Base-by-base conservation (phyloP, 352 stramenopile species). In the Phytophthora tentaculata region DNA sequence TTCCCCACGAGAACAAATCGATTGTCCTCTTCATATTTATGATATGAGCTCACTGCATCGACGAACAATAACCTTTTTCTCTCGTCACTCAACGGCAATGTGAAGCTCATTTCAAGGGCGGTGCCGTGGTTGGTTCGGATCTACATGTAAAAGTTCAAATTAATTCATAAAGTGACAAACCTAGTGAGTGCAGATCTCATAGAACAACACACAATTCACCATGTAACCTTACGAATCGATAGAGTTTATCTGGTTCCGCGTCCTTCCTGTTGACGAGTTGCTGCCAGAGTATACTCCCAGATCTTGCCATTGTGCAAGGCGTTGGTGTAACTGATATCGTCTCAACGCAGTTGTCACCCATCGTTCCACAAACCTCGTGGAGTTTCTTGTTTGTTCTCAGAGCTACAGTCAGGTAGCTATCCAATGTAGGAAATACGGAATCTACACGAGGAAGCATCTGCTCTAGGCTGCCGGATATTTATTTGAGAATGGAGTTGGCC, bases 281-380 rank as follows among this genome's bases (percentile, higher is more conserved):
- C 10, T 68, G 28, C 61, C 61, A 68, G 3, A 68, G 43, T n/a
- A 43, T 22, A 16, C 7, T 37, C 23, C 61, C 39, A 16, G 61
- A 50, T 51, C 41, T 29, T 14, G 26, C 28, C 32, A 45, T 44
- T 20, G 52, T 52, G 14, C 51, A 62, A 35, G 43, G 19, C 43
- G 56, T 44, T 26, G 61, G 61, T 32, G 61, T 68, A n/a, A 62
- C 41, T 23, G 61, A 68, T n/a, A 62, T 51, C n/a, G 43, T 62
- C 23, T 68, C 51, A 13, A 68, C 49, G 20, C 41, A 62, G 29
- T 55, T 43, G n/a, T 49, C 52, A 9, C 17, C n/a, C 9, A 35
- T 3, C 1, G 12, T 32, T 2, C 49, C 59, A 43, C 35, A n/a
- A 17, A 43, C 35, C 35, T 43, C 35, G 35, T 19, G 35, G 6